Evolutionary conservation across 2,329 filamentous ascomycete species (phyloP), one percentile per base, ranked within the genome.

Genomic region (Lachnellula arida): DNA sequence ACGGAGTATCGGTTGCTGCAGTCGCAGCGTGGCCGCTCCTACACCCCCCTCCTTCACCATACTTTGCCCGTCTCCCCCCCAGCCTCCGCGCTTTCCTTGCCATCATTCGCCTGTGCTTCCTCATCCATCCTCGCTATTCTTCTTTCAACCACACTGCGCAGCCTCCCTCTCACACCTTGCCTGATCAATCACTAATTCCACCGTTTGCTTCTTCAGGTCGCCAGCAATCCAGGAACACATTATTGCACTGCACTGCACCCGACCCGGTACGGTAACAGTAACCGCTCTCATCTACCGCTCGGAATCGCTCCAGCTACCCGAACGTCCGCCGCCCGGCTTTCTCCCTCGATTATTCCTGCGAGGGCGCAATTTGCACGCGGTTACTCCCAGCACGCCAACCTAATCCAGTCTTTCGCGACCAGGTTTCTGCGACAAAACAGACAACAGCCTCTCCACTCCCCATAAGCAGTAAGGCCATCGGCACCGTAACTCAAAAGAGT

Each of bases 391-490:
- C 61, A 65, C 67, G 66, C 68, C 67, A 67, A 63, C 64, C 68
- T 69, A 60, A 68, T 70, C 59, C 63, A 68, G 67, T 52, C 51
- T 55, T 63, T 63, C 61, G 63, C 66, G 63, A 68, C 67, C 64
- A 65, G 65, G 66, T 67, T 62, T 66, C 67, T 65, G 63, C 65
- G 63, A 69, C 66, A 67, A 62, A 67, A 61, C 63, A 65, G 61
- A 65, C 60, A 66, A 65, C 66, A 60, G 64, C 67, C 63, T 65
- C 63, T 62, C 60, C 59, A 55, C 60, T 47, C 59, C 58, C 67
- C 68, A 67, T 65, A 69, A 70, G 63, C 67, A 71, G 68, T 69
- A 68, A 70, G 68, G 65, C 62, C 66, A 62, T 63, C 67, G 65
- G 67, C 68, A 65, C n/a, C 62, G 37, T 62, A 65, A 58, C 68